These are phyloP conservation scores for Termitomyces sp. DNA, from an alignment of 768 basidiomycete genomes.

Conservation along the genomic window DNA sequence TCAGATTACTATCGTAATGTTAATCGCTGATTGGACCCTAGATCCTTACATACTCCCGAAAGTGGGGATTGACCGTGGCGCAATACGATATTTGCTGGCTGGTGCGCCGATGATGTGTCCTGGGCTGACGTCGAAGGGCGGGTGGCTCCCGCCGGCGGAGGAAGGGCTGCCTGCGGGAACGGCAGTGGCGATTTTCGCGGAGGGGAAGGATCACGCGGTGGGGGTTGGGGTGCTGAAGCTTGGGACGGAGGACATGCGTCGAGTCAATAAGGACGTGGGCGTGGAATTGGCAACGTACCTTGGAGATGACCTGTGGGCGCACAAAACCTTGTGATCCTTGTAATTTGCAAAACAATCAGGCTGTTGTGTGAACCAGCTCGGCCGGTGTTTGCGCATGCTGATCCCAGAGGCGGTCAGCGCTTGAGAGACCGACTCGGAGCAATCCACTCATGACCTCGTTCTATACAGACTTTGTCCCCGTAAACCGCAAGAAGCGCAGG, in stretches of 20 bases:
- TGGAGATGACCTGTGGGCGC: slow-evolving; percentile 83
- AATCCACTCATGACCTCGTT: slow-evolving; percentile 23
- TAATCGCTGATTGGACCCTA: slow-evolving; percentile 25
- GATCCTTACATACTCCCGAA: slow-evolving; percentile 88
- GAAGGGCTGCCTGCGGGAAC: slow-evolving; percentile 61
- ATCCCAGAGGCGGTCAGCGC: neutral
- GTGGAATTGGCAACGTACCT: slow-evolving; percentile 85
- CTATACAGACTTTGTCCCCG: slow-evolving; percentile 47
- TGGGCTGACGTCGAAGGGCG: slow-evolving; percentile 89
- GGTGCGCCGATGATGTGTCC: slow-evolving; percentile 98
- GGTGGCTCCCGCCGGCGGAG: slow-evolving; percentile 74
- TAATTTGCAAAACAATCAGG: neutral
- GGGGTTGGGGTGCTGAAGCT: slow-evolving; percentile 83
- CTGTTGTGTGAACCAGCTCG: slow-evolving; percentile 23
- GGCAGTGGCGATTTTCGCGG: slow-evolving; percentile 89
- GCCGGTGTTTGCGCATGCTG: slow-evolving; percentile 16
- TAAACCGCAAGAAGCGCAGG: slow-evolving; percentile 49
- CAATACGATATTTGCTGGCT: slow-evolving; percentile 92
- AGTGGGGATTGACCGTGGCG: slow-evolving; percentile 91
- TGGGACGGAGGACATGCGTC: slow-evolving; percentile 84
- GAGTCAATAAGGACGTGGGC: slow-evolving; percentile 83
- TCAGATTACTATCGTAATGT: neutral
- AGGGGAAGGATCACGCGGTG: slow-evolving; percentile 90
- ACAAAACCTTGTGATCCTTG: slow-evolving; percentile 49
- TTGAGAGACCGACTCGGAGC: neutral